phyloP scores from a whole-genome alignment of 2,329 filamentous ascomycete genomes.

The Ceratocystis diversiconidia region DNA sequence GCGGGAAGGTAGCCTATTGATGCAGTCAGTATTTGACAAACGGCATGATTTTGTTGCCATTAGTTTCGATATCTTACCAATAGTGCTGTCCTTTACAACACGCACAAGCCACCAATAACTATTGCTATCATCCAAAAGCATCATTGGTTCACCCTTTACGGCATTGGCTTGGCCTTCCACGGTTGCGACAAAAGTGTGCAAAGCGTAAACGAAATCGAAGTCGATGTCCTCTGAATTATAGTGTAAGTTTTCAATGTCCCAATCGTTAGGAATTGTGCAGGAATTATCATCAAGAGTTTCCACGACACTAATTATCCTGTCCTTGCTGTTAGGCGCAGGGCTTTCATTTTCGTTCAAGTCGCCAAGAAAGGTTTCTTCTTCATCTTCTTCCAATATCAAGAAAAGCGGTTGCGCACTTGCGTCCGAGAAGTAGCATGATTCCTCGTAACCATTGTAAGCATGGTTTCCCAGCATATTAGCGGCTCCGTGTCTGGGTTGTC shows the following conservation, averaged over 20 bases:
- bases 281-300: conserved; percentile 32
- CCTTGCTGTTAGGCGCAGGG: conserved; percentile 31
- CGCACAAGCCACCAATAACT: conserved; percentile 99
- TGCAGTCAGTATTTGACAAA: conserved; percentile 21
- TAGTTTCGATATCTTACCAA: conserved; percentile 36
- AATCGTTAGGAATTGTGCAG: conserved; percentile 56
- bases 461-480: background rate
- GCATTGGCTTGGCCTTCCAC: conserved; percentile 98
- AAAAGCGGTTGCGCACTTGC: conserved; percentile 14
- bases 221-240: conserved; percentile 91
- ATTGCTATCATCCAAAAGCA: conserved; percentile 93
- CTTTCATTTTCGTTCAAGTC: conserved; percentile 25
- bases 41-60: too few species aligned
- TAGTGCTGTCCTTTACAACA: conserved; percentile 94
- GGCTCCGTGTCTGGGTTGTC: background rate
- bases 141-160: conserved; percentile 97
- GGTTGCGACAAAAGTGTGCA: conserved; percentile 94
- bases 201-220: conserved; percentile 97
- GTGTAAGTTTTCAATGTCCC: conserved; percentile 73
- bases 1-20: conserved; percentile 75
- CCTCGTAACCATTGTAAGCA: background rate
- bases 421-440: background rate
- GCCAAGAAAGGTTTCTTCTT: background rate
- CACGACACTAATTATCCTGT: background rate
- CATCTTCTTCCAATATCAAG: conserved; percentile 1